These are phyloP conservation scores for Sabuloglossum arenarium DNA, from an alignment of 495 filamentous ascomycete species.

Conservation along the genomic window DNA sequence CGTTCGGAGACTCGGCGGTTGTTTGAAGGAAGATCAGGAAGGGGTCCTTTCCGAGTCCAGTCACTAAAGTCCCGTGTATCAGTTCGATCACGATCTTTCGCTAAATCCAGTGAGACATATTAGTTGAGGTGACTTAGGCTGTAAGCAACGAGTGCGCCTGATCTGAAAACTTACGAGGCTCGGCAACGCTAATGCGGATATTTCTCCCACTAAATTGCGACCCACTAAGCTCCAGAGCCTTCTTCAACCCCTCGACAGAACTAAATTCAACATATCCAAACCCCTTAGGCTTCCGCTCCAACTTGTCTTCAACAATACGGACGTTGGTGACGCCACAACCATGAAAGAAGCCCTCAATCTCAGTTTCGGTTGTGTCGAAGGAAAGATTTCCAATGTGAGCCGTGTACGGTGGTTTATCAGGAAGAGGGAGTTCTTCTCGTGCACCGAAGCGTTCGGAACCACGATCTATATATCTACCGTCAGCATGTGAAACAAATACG, in stretches of 20 bases:
- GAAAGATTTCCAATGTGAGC: slow-evolving; percentile 92
- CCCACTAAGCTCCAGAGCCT: slow-evolving; percentile 65
- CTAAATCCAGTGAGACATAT: background rate
- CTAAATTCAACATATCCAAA: slow-evolving; percentile 95
- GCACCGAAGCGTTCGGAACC: background rate
- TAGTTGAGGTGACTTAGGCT: background rate
- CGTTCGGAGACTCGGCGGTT: slow-evolving; percentile 28
- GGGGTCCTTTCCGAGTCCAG: slow-evolving; percentile 81
- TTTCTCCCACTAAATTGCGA: slow-evolving; percentile 63
- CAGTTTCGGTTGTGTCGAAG: slow-evolving; percentile 66
- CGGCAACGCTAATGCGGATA: slow-evolving; percentile 72
- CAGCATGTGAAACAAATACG: background rate
- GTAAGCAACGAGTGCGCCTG: background rate
- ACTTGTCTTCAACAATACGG: slow-evolving; percentile 86
- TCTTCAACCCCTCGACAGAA: slow-evolving; percentile 73
- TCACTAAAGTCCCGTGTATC: slow-evolving; percentile 46
- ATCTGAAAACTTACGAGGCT: slow-evolving; percentile 43
- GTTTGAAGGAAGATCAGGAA: slow-evolving; percentile 41
- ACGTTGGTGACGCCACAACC: slow-evolving; percentile 73
- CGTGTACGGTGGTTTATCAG: slow-evolving; percentile 79
- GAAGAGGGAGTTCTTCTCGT: slow-evolving; percentile 58
- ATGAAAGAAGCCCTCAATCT: slow-evolving; percentile 66
- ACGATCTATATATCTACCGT: background rate
- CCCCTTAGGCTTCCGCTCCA: slow-evolving; percentile 81
- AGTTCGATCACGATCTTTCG: slow-evolving; percentile 18